Evolutionary conservation across 768 basidiomycete species (phyloP).

Genomic region (Pleurotus citrinopileatus): DNA sequence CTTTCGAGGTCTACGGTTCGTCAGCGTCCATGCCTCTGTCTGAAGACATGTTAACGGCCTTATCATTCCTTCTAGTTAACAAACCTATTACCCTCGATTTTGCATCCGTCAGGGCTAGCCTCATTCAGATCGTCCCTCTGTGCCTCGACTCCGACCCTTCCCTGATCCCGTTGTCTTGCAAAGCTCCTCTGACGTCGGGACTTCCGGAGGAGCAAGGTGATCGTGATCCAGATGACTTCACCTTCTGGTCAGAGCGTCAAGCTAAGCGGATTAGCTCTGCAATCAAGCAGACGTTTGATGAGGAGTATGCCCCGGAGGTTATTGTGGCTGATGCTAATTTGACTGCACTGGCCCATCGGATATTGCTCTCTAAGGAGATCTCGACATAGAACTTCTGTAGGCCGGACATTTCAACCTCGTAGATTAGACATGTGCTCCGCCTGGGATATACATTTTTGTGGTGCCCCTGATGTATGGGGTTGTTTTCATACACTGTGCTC

Average conservation of each 20-base stretch:
- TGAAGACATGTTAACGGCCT: too few relatives aligned
- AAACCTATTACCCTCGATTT: constrained; percentile 65
- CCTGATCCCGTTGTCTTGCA: constrained; percentile 72
- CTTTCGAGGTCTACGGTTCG: constrained; percentile 87
- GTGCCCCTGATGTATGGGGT: neutral
- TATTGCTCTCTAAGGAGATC: constrained; percentile 73
- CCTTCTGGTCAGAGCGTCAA: constrained; percentile 88
- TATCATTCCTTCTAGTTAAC: constrained; percentile 62
- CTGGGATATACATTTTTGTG: neutral
- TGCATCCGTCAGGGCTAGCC: constrained; percentile 56
- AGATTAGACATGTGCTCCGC: neutral
- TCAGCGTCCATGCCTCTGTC: too few relatives aligned
- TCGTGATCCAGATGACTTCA: constrained; percentile 88
- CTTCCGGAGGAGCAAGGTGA: constrained; percentile 32
- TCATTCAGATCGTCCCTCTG: constrained; percentile 77
- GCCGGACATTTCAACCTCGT: too few relatives aligned
- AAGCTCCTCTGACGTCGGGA: constrained; percentile 27
- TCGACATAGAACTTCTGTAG: constrained; percentile 26
- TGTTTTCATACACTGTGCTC: neutral
- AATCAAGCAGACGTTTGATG: constrained; percentile 78
- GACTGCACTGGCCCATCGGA: constrained; percentile 77
- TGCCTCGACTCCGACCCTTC: constrained; percentile 87
- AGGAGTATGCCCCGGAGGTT: constrained; percentile 89
- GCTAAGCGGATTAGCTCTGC: constrained; percentile 84
- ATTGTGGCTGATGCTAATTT: constrained; percentile 93